phyloP scores from a whole-genome alignment of 176 grass and related monocot genomes.

The Rhynchospora pubera region DNA sequence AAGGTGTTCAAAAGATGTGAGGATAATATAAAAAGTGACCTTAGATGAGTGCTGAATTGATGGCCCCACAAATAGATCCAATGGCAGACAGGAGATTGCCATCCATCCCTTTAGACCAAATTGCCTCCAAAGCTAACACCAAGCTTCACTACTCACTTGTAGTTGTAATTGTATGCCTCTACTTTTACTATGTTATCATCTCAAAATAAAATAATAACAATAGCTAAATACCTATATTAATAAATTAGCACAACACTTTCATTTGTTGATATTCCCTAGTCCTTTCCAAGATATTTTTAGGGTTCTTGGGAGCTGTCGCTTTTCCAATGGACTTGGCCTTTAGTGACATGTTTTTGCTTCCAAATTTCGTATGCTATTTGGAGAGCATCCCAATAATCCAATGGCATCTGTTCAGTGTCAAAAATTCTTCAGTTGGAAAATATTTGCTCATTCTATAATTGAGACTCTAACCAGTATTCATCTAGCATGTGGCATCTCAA shows the following conservation, averaged over 20 bases:
- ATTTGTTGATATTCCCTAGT: not conserved
- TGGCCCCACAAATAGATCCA: not conserved
- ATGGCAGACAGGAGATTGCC: not conserved
- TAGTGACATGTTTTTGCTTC: not conserved
- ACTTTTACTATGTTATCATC: not conserved
- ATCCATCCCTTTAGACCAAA: not conserved
- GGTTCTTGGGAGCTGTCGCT: not conserved
- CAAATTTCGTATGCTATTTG: constrained; percentile 3
- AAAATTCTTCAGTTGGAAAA: constrained; percentile 1
- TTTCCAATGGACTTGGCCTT: not conserved
- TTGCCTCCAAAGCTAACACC: not conserved
- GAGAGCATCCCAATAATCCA: not conserved
- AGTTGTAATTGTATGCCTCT: not conserved
- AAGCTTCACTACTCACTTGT: not conserved
- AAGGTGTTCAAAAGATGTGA: not conserved
- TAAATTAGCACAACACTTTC: not conserved
- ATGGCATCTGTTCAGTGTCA: constrained; percentile 12
- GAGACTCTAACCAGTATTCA: constrained; percentile 1
- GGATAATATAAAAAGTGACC: constrained; percentile 5
- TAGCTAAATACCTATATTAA: not conserved
- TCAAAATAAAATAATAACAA: not conserved
- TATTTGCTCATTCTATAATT: not conserved
- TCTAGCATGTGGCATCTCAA: not conserved
- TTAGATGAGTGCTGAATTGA: constrained; percentile 10
- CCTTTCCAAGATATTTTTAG: not conserved